These are phyloP conservation scores for Dittrichia graveolens DNA, from an alignment of 129 eudicot genomes.

Conservation along the genomic window DNA sequence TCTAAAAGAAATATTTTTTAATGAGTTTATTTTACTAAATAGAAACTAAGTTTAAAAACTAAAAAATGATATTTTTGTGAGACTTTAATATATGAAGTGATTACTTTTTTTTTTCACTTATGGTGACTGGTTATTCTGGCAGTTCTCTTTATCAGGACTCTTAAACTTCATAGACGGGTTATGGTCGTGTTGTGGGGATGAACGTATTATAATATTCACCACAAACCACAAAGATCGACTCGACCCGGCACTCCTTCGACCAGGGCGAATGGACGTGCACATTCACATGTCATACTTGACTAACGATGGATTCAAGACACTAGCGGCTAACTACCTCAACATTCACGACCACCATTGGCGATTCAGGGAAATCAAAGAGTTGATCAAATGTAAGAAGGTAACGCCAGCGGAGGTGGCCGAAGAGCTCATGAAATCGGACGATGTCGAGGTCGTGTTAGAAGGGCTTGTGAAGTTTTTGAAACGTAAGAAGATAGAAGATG, in stretches of 20 bases:
- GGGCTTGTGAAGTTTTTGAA: constrained; percentile 46
- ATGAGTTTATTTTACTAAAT: background rate
- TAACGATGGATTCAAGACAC: constrained; percentile 44
- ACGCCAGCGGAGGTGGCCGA: constrained; percentile 81
- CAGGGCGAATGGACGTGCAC: constrained; percentile 84
- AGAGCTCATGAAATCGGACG: constrained; percentile 60
- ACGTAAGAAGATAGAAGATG: constrained; percentile 40
- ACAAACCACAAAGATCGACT: constrained; percentile 71
- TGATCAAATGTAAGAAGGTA: constrained; percentile 41
- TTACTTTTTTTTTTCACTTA: background rate
- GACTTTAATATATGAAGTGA: too few species aligned
- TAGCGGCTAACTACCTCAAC: constrained; percentile 62
- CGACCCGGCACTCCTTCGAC: constrained; percentile 72
- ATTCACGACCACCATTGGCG: constrained; percentile 35
- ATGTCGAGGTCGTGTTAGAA: constrained; percentile 45
- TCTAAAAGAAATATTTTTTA: background rate
- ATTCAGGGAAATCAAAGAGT: constrained; percentile 50
- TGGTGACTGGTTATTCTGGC: background rate
- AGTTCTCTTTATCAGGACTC: constrained; percentile 66
- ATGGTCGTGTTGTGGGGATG: constrained; percentile 82
- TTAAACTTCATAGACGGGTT: constrained; percentile 77
- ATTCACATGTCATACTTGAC: constrained; percentile 78
- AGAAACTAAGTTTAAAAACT: too few species aligned
- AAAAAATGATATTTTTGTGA: too few species aligned
- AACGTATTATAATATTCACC: constrained; percentile 71